Percentiles rank a stretch among this genome's conserved stretches.
Evolutionary conservation across 2,329 filamentous ascomycete species (phyloP).

Genomic region (Aurifilum marmelostoma): DNA sequence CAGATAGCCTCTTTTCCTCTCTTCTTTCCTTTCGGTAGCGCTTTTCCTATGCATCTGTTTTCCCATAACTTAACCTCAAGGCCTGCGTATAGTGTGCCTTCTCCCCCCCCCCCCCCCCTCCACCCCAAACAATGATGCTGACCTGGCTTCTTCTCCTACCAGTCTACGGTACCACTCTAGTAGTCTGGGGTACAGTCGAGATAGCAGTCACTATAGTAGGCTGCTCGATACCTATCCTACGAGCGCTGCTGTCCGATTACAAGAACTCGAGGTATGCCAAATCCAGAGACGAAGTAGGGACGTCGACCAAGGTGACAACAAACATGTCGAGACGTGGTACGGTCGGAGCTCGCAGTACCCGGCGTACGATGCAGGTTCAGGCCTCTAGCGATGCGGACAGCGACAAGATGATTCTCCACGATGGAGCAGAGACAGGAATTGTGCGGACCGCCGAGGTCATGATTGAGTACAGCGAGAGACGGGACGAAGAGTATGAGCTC

Average conservation of each 20-base stretch:
- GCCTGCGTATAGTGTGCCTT: no score
- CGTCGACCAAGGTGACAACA: conserved; percentile 1
- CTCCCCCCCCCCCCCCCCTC: no score
- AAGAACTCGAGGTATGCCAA: background rate
- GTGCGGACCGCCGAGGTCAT: background rate
- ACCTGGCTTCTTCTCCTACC: background rate
- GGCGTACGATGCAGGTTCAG: background rate
- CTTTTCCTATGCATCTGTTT: no score
- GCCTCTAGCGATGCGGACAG: background rate
- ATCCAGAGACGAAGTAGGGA: background rate
- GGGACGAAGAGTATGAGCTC: background rate
- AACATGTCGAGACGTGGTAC: background rate
- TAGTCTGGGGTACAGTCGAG: conserved; percentile 4
- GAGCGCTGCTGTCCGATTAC: conserved; percentile 4
- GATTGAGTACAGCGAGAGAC: background rate
- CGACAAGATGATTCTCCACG: background rate
- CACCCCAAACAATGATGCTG: background rate
- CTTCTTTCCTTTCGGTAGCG: no score
- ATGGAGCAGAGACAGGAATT: background rate
- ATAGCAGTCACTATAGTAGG: conserved; percentile 8
- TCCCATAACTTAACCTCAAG: no score
- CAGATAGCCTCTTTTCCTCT: no score
- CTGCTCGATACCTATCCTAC: conserved; percentile 9
- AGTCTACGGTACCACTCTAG: conserved; percentile 1
- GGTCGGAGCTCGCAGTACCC: background rate